A percentile compares a stretch with the other conserved stretches of the same genome.
Evolutionary conservation across 192 early-diverging fungal genomes (phyloP).

Genomic region (Thamnidium elegans): DNA sequence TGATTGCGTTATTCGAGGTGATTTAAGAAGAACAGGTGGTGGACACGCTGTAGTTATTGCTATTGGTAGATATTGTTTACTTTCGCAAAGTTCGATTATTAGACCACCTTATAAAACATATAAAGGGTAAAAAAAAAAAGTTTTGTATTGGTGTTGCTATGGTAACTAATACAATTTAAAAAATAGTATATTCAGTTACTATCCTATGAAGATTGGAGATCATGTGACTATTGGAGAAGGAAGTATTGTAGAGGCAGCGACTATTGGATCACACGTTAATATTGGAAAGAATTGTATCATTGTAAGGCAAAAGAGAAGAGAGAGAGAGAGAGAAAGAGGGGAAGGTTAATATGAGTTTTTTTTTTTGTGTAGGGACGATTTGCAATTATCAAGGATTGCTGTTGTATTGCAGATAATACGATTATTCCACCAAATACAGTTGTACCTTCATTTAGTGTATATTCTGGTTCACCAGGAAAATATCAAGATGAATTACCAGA

Average conservation of each 20-base stretch:
- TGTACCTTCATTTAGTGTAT: constrained; percentile 90
- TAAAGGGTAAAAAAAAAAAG: constrained; percentile 58
- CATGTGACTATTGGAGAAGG: constrained; percentile 86
- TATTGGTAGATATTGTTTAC: constrained; percentile 87
- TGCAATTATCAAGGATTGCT: constrained; percentile 94
- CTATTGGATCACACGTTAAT: constrained; percentile 83
- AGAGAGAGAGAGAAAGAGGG: background rate
- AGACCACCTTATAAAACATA: constrained; percentile 95
- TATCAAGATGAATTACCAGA: constrained; percentile 86
- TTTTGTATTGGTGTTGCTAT: background rate
- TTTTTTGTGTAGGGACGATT: constrained; percentile 67
- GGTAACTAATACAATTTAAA: constrained; percentile 2
- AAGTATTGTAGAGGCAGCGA: constrained; percentile 86
- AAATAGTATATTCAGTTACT: constrained; percentile 87
- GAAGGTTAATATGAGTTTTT: background rate
- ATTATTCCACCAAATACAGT: constrained; percentile 91
- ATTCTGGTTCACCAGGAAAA: constrained; percentile 73
- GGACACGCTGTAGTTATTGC: constrained; percentile 87
- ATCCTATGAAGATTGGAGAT: constrained; percentile 96
- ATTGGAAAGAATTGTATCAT: constrained; percentile 96
- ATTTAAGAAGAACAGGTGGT: constrained; percentile 82
- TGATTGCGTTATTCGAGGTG: constrained; percentile 90
- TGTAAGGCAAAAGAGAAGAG: constrained; percentile 47
- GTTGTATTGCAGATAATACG: constrained; percentile 83
- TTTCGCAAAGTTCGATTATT: constrained; percentile 73